A percentile compares a stretch with the other conserved stretches of the same genome.
Conservation (phyloP, 116 monocot genomes). For the Phalaenopsis hybrid region DNA sequence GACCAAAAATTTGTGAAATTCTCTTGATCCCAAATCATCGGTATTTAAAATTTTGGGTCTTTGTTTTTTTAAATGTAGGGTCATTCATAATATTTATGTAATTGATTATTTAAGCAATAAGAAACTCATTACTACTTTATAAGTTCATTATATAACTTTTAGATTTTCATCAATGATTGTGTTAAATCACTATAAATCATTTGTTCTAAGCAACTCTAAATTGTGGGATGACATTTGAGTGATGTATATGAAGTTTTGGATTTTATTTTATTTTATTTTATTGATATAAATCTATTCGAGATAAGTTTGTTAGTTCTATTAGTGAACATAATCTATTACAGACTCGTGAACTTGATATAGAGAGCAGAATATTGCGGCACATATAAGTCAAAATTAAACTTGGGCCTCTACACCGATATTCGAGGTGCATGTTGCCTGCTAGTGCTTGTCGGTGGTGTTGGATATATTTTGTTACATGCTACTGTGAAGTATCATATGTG, state of each 20-base stretch:
- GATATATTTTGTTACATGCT: background rate
- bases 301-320: too few relatives aligned
- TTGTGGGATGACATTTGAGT: background rate
- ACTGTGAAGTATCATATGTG: background rate
- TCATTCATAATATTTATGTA: background rate
- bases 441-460: background rate
- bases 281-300: background rate
- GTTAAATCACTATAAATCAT: background rate
- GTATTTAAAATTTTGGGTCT: background rate
- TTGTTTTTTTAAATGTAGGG: background rate
- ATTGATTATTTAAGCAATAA: background rate
- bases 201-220: background rate
- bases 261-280: background rate
- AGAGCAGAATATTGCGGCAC: background rate
- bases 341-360: background rate
- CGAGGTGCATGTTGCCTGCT: background rate
- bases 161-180: background rate
- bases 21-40: background rate
- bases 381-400: background rate
- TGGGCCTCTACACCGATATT: background rate
- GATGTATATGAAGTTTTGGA: background rate
- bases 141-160: background rate
- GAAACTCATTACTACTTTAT: background rate
- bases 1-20: background rate
- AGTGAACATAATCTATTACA: background rate